A percentile compares a stretch with the other conserved stretches of the same genome.
Conservation (phyloP, 2,329 filamentous ascomycete genomes). For the Colletotrichum spaethianum region DNA sequence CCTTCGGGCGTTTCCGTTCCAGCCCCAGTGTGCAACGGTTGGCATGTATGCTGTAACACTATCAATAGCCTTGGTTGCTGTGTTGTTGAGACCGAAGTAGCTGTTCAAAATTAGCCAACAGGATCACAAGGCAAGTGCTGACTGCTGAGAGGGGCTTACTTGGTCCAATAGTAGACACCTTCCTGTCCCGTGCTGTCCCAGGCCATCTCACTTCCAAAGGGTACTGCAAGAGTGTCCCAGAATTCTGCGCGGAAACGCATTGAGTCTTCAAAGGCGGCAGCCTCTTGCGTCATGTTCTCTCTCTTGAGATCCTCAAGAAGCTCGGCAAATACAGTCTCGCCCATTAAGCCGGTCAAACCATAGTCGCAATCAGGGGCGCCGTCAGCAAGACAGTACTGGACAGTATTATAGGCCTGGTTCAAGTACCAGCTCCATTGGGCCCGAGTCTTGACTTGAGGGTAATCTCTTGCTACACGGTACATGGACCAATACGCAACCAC, state of each 20-base stretch:
- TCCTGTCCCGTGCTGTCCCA: constrained; percentile 76
- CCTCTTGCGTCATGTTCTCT: constrained; percentile 56
- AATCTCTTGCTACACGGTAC: constrained; percentile 67
- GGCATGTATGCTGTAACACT: constrained; percentile 71
- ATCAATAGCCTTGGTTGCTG: constrained; percentile 64
- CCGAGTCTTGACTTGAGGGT: constrained; percentile 55
- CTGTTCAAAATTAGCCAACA: constrained; percentile 33
- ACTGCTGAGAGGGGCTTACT: constrained; percentile 48
- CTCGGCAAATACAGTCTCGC: constrained; percentile 70
- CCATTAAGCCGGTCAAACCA: constrained; percentile 67
- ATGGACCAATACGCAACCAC: constrained; percentile 70
- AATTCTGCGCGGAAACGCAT: constrained; percentile 64
- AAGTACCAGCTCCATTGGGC: constrained; percentile 68
- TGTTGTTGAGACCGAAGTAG: constrained; percentile 64
- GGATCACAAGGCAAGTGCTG: not conserved
- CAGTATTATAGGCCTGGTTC: constrained; percentile 66
- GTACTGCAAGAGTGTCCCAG: constrained; percentile 67
- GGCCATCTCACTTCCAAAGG: constrained; percentile 73
- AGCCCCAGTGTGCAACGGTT: constrained; percentile 72
- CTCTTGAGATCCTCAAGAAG: constrained; percentile 65
- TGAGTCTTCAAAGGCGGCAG: constrained; percentile 51
- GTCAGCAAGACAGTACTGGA: constrained; percentile 54
- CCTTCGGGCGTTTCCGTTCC: constrained; percentile 72
- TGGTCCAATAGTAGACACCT: constrained; percentile 72
- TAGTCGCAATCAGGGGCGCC: constrained; percentile 56